Conservation (phyloP, 2,329 filamentous ascomycete genomes). For the Verticillium dahliae region DNA sequence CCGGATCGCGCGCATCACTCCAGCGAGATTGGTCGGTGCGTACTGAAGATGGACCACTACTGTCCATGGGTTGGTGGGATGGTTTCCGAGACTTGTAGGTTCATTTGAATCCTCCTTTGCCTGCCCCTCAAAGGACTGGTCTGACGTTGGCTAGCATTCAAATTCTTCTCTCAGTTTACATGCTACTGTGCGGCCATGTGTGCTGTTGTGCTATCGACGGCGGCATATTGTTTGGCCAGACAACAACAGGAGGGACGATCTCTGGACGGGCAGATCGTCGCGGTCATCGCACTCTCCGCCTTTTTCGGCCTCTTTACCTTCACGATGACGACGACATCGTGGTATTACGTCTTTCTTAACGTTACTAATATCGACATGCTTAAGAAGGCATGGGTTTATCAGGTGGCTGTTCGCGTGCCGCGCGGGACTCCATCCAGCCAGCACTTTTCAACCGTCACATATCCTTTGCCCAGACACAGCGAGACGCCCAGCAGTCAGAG, state of each 20-base stretch:
- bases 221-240: constrained; percentile 57
- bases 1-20: constrained; percentile 84
- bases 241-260: constrained; percentile 32
- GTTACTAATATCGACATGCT: constrained; percentile 81
- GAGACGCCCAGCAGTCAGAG: not conserved
- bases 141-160: constrained; percentile 52
- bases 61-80: constrained; percentile 97
- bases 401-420: constrained; percentile 69
- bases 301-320: constrained; percentile 77
- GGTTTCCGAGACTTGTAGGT: constrained; percentile 68
- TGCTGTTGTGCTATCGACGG: constrained; percentile 53
- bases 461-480: constrained; percentile 40
- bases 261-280: constrained; percentile 56
- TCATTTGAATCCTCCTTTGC: not conserved
- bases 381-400: constrained; percentile 55
- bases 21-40: constrained; percentile 72
- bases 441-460: constrained; percentile 47
- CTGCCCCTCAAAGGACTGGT: not conserved
- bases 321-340: constrained; percentile 68
- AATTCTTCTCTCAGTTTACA: constrained; percentile 87
- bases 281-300: constrained; percentile 56
- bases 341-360: constrained; percentile 65
- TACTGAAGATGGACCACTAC: constrained; percentile 89
- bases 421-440: constrained; percentile 32
- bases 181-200: constrained; percentile 67